Evolutionary conservation across 345 rosid species (phyloP), one percentile per base, ranked within the genome.

Genomic region (Gossypium anomalum): DNA sequence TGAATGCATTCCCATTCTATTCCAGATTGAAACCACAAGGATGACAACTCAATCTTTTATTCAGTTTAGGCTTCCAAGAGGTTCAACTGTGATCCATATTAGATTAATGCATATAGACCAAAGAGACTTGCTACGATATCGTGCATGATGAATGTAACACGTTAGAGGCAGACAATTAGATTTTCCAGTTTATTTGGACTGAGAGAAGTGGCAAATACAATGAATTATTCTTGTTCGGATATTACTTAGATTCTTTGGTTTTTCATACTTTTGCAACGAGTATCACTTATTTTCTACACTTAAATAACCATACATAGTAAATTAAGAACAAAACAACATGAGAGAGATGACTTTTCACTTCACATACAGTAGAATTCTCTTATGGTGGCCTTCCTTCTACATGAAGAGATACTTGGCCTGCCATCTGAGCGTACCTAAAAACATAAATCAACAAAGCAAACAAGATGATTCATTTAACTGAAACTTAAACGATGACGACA

Each of bases 311-410:
- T 20, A 66, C 17, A 70, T 29, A 9, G 44, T 10, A 41, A 43
- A 64, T 41, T 64, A 64, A n/a, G 69, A 64, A 41, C 27, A 43
- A 64, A 41, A 34, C 53, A 41, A 5, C 9, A 23, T 20, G 57
- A 72, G 9, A 57, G 15, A 52, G 5, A 48, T 17, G 34, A 59
- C 51, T 60, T 63, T 58, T 49, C 69, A 62, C 29, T 74, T 68
- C 38, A 64, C 83, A 72, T 72, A 84, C 89, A 74, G 49, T 86
- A 86, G 76, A 86, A 86, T 27, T 86, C 89, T 74, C 75, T 81
- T 60, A 86, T 78, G 47, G 89, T 82, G 1, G 89, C 87, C 74
- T 86, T 84, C 77, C 89, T 84, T 77, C 83, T 82, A 58, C 64
- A 75, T 13, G 79, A 20, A 45, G 86, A 73, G 7, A 84, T 27